phyloP scores from a whole-genome alignment of 352 stramenopile species.

The Phytopythium boreale region DNA sequence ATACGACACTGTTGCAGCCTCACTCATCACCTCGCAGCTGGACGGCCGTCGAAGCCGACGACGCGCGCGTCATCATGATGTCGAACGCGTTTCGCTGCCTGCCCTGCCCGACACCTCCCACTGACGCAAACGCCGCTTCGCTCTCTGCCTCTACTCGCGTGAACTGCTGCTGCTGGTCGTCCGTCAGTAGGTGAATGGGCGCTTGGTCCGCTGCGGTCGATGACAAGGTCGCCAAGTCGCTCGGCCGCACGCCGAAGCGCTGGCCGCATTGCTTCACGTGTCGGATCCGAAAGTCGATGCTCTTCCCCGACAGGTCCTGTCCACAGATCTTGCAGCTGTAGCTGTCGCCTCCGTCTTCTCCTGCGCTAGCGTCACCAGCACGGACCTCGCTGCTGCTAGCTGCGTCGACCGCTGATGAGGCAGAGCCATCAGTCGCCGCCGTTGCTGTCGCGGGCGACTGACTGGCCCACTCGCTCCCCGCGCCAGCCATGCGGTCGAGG shows the following conservation, averaged over 20 bases:
- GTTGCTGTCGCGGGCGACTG: neutral
- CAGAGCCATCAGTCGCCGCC: neutral
- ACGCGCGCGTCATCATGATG: slow-evolving; percentile 49
- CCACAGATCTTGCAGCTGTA: slow-evolving; percentile 77
- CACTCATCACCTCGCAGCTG: neutral
- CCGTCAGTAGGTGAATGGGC: neutral
- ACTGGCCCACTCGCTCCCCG: neutral
- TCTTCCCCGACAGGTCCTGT: slow-evolving; percentile 33
- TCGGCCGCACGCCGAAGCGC: slow-evolving; percentile 58
- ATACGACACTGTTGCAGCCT: too few species aligned
- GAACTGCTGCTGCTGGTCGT: neutral
- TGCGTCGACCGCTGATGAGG: neutral
- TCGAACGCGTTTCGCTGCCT: slow-evolving; percentile 39
- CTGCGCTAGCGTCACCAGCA: neutral
- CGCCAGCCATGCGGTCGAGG: slow-evolving; percentile 30
- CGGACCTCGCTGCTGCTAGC: neutral
- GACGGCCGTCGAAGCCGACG: slow-evolving; percentile 12
- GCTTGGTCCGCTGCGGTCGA: neutral
- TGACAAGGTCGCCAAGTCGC: slow-evolving; percentile 26
- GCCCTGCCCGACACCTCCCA: neutral
- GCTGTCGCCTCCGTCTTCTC: neutral
- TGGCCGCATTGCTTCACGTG: slow-evolving; percentile 78
- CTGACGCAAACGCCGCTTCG: neutral
- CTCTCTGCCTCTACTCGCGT: neutral
- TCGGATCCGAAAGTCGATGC: slow-evolving; percentile 48